phyloP scores from a whole-genome alignment of 331 rosid genomes.

The Rhamnella rubrinervis region DNA sequence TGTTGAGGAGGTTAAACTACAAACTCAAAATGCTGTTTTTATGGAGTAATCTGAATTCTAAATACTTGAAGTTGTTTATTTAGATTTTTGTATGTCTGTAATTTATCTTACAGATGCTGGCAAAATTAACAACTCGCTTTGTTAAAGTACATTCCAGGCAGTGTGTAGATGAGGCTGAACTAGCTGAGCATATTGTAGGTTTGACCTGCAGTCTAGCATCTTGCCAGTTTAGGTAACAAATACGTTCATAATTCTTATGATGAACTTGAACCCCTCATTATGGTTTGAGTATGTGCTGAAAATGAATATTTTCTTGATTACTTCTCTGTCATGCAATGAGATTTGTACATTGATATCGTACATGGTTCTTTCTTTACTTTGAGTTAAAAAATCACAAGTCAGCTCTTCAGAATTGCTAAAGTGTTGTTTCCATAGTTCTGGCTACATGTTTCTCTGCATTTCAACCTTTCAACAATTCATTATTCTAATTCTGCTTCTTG shows the following conservation, averaged over 20 bases:
- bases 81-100: not conserved
- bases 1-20: slow-evolving; percentile 77
- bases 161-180: slow-evolving; percentile 88
- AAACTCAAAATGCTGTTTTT: slow-evolving; percentile 9
- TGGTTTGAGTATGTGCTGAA: not conserved
- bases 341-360: not conserved
- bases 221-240: slow-evolving; percentile 80
- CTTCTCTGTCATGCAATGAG: not conserved
- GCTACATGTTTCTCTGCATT: no score
- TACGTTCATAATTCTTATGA: not conserved
- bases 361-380: not conserved
- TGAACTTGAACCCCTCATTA: not conserved
- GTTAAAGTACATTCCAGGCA: slow-evolving; percentile 76
- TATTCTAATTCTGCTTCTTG: slow-evolving; percentile 6
- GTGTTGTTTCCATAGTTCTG: not conserved
- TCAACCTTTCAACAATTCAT: no score
- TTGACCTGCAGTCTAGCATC: slow-evolving; percentile 84
- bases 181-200: slow-evolving; percentile 92
- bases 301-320: no score
- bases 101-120: slow-evolving; percentile 50
- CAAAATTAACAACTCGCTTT: slow-evolving; percentile 67
- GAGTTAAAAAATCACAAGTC: not conserved
- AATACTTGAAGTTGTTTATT: not conserved
- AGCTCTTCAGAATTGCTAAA: not conserved
- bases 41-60: not conserved